Base-by-base conservation (phyloP, 2,329 filamentous ascomycete species). In the Neonectria faginata region DNA sequence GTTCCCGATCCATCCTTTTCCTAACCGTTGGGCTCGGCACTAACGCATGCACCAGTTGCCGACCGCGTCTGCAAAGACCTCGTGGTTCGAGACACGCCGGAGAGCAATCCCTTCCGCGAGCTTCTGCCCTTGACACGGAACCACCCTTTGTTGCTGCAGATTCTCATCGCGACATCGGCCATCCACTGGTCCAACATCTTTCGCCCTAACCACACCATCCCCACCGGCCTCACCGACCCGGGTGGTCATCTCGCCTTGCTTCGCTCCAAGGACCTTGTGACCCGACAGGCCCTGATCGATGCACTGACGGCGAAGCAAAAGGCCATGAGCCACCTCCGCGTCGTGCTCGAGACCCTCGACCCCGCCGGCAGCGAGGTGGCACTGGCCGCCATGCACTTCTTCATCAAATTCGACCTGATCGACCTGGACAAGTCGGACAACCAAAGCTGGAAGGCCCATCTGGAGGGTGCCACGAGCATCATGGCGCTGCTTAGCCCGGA, bases 31-130 rank as follows among this genome's bases (percentile, higher is more conserved):
- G 50, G 44, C 48, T 56, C 33, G 39, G 67, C 70, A 63, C 75
- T 77, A 75, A 74, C 62, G 66, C 60, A 67, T 58, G 57, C 58
- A 44, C 44, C 56, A 85, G 79, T 85, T 78, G 74, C 81, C 73
- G 72, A 80, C 63, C 76, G 83, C 56, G 78, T 89, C 60, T 88
- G 85, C 74, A 82, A 83, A 73, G 86, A 88, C 68, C 80, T 88
- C 52, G 82, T 85, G 42, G 78, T 82, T 58, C 80, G 84, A 68
- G 84, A 85, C 73, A 78, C 77, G 3, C 79, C 79, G 7, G 78
- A 77, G 42, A 77, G 73, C 63, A 85, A 86, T 60, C 84, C 83
- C 3, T 85, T 85, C 57, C 79, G 81, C 57, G 80, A 84, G 66
- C 76, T 85, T 20, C 78, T 85, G 45, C 83, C 83, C 3, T 75